Evolutionary conservation across 164 flowering plant genomes (phyloP).

Genomic region (Aristolochia californica): DNA sequence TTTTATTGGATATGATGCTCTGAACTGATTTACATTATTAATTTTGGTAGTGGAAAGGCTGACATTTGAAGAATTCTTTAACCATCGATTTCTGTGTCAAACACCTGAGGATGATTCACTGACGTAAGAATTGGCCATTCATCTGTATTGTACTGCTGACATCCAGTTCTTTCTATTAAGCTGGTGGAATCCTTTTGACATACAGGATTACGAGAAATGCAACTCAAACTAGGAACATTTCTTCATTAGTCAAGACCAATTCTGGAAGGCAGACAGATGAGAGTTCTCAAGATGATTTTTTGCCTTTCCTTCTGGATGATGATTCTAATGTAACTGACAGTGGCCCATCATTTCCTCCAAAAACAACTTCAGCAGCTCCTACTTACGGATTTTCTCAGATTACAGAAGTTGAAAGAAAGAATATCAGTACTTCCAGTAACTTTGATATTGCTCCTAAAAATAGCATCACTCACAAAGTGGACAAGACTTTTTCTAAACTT

Average conservation of each 20-base stretch:
- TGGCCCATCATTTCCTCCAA: slow-evolving; percentile 37
- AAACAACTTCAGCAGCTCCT: slow-evolving; percentile 35
- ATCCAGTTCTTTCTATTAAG: too few species aligned
- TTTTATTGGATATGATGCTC: not conserved
- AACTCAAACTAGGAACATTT: slow-evolving; percentile 23
- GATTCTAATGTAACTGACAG: slow-evolving; percentile 60
- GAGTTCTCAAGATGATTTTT: slow-evolving; percentile 62
- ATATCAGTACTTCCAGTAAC: slow-evolving; percentile 23
- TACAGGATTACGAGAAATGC: slow-evolving; percentile 30
- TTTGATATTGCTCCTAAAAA: slow-evolving; percentile 27
- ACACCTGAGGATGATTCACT: slow-evolving; percentile 24
- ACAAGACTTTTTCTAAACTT: slow-evolving; percentile 20
- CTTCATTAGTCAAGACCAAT: slow-evolving; percentile 29
- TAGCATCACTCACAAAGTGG: slow-evolving; percentile 18
- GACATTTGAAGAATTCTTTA: slow-evolving; percentile 95
- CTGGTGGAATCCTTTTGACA: not conserved
- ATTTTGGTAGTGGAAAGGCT: slow-evolving; percentile 65
- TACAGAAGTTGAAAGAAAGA: slow-evolving; percentile 24
- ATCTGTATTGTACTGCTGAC: not conserved
- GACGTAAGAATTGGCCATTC: slow-evolving; percentile 30
- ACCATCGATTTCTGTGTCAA: slow-evolving; percentile 62
- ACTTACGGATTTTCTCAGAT: slow-evolving; percentile 42
- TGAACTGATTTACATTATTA: too few species aligned
- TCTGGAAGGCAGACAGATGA: slow-evolving; percentile 36
- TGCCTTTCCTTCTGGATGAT: slow-evolving; percentile 71